Conservation (phyloP, 345 rosid species). For the Anastatica hierochuntica region DNA sequence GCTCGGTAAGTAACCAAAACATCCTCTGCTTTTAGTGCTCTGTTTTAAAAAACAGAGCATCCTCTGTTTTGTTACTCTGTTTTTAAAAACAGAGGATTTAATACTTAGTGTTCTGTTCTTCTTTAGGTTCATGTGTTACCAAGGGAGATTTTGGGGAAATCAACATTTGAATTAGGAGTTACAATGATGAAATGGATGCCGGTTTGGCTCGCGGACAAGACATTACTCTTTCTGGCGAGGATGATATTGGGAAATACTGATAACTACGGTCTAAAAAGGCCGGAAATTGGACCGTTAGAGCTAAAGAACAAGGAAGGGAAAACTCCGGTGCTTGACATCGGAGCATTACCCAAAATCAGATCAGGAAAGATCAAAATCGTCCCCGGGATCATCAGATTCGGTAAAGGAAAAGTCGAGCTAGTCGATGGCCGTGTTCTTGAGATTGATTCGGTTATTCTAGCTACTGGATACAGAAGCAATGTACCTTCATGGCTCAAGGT, state of each 20-base stretch:
- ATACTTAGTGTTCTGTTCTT: neutral
- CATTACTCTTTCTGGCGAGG: conserved; percentile 44
- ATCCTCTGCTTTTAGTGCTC: too few species aligned
- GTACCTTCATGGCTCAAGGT: conserved; percentile 89
- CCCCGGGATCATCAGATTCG: conserved; percentile 52
- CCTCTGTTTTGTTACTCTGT: too few species aligned
- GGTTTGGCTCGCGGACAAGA: conserved; percentile 64
- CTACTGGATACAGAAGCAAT: conserved; percentile 85
- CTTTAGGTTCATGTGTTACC: conserved; percentile 53
- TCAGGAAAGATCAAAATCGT: conserved; percentile 59
- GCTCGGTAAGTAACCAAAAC: conserved; percentile 47
- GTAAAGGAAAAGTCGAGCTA: conserved; percentile 45
- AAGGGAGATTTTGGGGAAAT: conserved; percentile 47
- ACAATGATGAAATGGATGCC: conserved; percentile 32
- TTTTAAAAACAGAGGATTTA: too few species aligned
- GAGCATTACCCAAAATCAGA: conserved; percentile 49
- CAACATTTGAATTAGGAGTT: conserved; percentile 51
- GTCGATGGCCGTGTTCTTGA: conserved; percentile 40
- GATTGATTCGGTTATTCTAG: conserved; percentile 61
- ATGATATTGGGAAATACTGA: conserved; percentile 42
- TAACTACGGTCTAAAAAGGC: conserved; percentile 54
- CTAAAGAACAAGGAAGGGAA: conserved; percentile 48
- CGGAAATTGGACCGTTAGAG: conserved; percentile 50
- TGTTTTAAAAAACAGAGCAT: too few species aligned
- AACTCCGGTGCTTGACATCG: conserved; percentile 70